Conservation (phyloP, 1,284 basidiomycete genomes). For the Cystobasidium pallidum region DNA sequence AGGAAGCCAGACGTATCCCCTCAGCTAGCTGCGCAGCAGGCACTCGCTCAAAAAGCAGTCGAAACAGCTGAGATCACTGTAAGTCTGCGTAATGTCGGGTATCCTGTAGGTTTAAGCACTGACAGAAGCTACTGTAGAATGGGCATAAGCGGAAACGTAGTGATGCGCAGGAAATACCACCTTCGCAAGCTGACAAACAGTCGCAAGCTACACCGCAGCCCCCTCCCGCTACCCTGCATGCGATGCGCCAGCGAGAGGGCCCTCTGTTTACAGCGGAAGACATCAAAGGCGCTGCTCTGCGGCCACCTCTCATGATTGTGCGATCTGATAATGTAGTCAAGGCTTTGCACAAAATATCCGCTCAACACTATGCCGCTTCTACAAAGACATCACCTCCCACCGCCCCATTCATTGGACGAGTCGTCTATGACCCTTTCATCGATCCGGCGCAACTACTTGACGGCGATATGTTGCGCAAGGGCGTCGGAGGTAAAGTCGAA, state of each 20-base stretch:
- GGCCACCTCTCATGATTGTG: slow-evolving; percentile 42
- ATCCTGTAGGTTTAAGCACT: neutral
- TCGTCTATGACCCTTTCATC: slow-evolving; percentile 49
- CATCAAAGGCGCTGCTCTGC: slow-evolving; percentile 37
- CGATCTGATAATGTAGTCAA: slow-evolving; percentile 35
- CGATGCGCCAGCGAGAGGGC: slow-evolving; percentile 22
- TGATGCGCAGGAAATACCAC: neutral
- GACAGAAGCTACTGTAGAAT: neutral
- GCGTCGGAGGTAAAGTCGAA: slow-evolving; percentile 49
- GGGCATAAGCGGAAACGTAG: slow-evolving; percentile 18
- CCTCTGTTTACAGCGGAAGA: slow-evolving; percentile 44
- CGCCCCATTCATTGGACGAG: slow-evolving; percentile 46
- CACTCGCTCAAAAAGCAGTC: neutral
- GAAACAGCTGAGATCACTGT: neutral
- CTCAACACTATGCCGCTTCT: slow-evolving; percentile 13
- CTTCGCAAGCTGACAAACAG: neutral
- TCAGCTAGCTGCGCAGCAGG: slow-evolving; percentile 1
- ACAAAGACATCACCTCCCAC: slow-evolving; percentile 1
- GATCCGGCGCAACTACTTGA: slow-evolving; percentile 48
- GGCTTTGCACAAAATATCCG: slow-evolving; percentile 32
- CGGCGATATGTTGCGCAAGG: slow-evolving; percentile 45
- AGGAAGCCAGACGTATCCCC: slow-evolving; percentile 16
- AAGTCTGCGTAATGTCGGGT: neutral
- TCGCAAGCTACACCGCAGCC: neutral
- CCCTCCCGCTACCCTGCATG: slow-evolving; percentile 25